Evolutionary conservation across 768 basidiomycete species (phyloP), one percentile per base, ranked within the genome.

Genomic region (Tulasnella sp.): DNA sequence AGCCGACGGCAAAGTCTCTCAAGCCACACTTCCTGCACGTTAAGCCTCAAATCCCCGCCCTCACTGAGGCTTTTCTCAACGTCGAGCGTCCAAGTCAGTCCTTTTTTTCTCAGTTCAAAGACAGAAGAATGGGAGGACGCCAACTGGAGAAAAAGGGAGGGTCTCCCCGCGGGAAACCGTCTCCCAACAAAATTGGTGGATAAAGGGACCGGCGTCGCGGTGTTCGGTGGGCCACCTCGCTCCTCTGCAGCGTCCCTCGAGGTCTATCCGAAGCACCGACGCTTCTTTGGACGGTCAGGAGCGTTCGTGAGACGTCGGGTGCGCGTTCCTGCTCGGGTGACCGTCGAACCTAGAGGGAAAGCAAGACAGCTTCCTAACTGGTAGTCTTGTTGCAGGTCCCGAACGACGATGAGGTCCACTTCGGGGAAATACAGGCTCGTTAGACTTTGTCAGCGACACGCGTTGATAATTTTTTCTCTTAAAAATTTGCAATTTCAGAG

Each of bases 201-300:
- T 28, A 69, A 69, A 69, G 64, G 64, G 64, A 69, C 64, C 64
- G 64, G 64, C 64, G 28, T 34, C 64, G 64, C 64, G 64, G 64
- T 69, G 64, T 69, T 69, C 64, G 64, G 64, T 69, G 64, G 64
- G 37, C 64, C 64, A 69, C 64, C 64, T 34, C 24, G 28, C 64
- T 28, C 14, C 3, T 28, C 31, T 18, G n/a, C n/a, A n/a, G n/a
- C n/a, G 16, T 28, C 64, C 64, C 64, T 69, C 64, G 64, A 69
- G 28, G 28, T 69, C 64, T 69, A 69, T 69, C 64, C 64, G 64
- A 69, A 69, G 64, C 31, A 31, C 28, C 64, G 31, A 69, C 12
- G 46, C 46, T 46, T 46, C 46, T 46, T 1, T 12, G 34, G 28
- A 34, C 3, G 4, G 28, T 69, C 28, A 37, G 64, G 34, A 37